Conservation (phyloP, 2,329 filamentous ascomycete genomes). For the Monosporascus sp. region DNA sequence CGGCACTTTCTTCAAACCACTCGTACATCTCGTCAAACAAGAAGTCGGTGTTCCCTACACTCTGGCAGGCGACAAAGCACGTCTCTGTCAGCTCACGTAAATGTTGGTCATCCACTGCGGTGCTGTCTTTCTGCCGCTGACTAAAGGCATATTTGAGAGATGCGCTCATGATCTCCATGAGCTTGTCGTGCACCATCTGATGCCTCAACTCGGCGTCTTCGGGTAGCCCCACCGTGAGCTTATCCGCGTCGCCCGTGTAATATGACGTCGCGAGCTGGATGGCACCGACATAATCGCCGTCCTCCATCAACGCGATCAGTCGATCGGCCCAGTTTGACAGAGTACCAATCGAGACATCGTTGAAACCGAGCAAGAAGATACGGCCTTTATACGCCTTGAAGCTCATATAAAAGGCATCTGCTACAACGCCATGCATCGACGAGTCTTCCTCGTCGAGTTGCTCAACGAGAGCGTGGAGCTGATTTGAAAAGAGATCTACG, state of each 20-base stretch:
- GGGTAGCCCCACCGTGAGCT: conserved; percentile 87
- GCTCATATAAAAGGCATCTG: conserved; percentile 97
- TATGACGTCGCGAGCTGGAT: conserved; percentile 89
- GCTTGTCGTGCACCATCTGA: conserved; percentile 77
- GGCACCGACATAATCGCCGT: conserved; percentile 90
- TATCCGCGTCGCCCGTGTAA: conserved; percentile 87
- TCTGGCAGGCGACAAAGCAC: conserved; percentile 78
- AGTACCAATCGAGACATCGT: conserved; percentile 84
- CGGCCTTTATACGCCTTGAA: conserved; percentile 93
- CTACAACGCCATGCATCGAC: conserved; percentile 91
- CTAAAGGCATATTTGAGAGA: conserved; percentile 87
- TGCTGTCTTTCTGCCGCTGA: conserved; percentile 50
- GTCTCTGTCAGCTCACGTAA: conserved; percentile 75
- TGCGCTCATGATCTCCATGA: conserved; percentile 89
- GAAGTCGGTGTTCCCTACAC: conserved; percentile 73
- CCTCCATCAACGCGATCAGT: conserved; percentile 88
- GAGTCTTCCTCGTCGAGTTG: conserved; percentile 80
- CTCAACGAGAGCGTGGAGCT: conserved; percentile 80
- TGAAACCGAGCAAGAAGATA: conserved; percentile 88
- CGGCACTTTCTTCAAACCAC: conserved; percentile 75
- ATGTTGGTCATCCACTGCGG: conserved; percentile 48
- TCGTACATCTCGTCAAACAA: conserved; percentile 89
- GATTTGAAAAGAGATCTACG: conserved; percentile 80
- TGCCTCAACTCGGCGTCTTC: conserved; percentile 75
- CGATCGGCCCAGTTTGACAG: conserved; percentile 97